A percentile compares a stretch with the other conserved stretches of the same genome.
Conservation (phyloP, 2,329 filamentous ascomycete species). For the Penicillium verrucosum region DNA sequence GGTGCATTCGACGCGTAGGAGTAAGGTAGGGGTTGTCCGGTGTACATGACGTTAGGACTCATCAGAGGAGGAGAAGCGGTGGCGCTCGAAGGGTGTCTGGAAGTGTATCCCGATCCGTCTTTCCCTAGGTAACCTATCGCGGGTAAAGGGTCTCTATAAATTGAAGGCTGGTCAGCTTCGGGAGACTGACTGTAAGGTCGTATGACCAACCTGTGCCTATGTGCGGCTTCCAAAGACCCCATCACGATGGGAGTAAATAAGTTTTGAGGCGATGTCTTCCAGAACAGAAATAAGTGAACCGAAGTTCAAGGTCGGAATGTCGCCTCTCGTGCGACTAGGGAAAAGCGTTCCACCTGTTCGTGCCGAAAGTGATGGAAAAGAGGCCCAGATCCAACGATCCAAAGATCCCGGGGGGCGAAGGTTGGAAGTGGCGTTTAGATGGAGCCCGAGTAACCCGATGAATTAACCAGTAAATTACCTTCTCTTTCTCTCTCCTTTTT, state of each 20-base stretch:
- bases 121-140: constrained; percentile 43
- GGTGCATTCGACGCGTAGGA: constrained; percentile 39
- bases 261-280: neutral
- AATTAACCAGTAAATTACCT: constrained; percentile 5
- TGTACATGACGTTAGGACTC: constrained; percentile 45
- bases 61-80: constrained; percentile 40
- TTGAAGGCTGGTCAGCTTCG: constrained; percentile 22
- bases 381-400: constrained; percentile 1
- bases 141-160: constrained; percentile 42
- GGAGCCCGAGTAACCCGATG: constrained; percentile 6
- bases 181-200: constrained; percentile 1
- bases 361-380: neutral
- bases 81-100: constrained; percentile 32
- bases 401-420: constrained; percentile 10
- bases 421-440: constrained; percentile 10
- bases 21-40: constrained; percentile 41
- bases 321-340: constrained; percentile 14
- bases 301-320: constrained; percentile 4
- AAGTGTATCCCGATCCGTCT: constrained; percentile 37
- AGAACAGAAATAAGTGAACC: neutral
- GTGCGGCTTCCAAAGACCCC: constrained; percentile 39
- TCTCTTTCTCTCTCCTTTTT: neutral
- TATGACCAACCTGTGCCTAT: constrained; percentile 37
- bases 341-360: constrained; percentile 19
- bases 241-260: constrained; percentile 26